Base-by-base conservation (phyloP, 148 eudicot genomes). In the Bassia scoparia region DNA sequence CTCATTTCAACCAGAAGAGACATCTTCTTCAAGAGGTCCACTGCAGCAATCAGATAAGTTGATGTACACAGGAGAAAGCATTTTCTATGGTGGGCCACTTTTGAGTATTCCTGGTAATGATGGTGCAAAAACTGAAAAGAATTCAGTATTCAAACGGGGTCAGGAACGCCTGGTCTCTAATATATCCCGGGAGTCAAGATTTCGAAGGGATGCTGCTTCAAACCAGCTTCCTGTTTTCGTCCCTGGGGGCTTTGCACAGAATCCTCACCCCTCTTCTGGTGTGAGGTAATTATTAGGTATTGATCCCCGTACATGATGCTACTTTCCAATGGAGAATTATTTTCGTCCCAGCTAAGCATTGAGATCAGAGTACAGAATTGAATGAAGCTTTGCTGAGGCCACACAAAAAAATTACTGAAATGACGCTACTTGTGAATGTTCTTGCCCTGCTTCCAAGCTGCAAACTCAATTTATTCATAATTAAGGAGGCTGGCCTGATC, bases 61-160 rank as follows among this genome's bases (percentile, higher is more conserved):
- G 69, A 83, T 69, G 71, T 92, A 95, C 81, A 83, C 87, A 0
- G 97, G 96, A 46, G 92, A 91, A 29, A 89, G 97, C 56, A 95
- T 95, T 49, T 95, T 95, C 87, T 95, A 86, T 58, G 99, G 97
- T 23, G 99, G 99, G 3, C 99, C 99, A n/a, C 87, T 94, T 68
- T 56, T 95, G 74, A 80, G 79, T 70, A 81, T 75, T 49, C 84
- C 89, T 3, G 75, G 67, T 33, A 83, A 68, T 70, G 87, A 85
- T 71, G 81, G 82, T 53, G 73, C 56, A 52, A 86, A 78, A 72
- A 50, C 76, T 11, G 88, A 83, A 61, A 82, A 74, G 65, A 81
- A 53, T 68, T 83, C 88, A 14, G 38, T 80, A 31, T 71, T 81
- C 70, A 87, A 87, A 81, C 89, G 82, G 38, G 87, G 89, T 34